Evolutionary conservation across 106 monocot genomes (phyloP).

Genomic region (Triglochin maritima): DNA sequence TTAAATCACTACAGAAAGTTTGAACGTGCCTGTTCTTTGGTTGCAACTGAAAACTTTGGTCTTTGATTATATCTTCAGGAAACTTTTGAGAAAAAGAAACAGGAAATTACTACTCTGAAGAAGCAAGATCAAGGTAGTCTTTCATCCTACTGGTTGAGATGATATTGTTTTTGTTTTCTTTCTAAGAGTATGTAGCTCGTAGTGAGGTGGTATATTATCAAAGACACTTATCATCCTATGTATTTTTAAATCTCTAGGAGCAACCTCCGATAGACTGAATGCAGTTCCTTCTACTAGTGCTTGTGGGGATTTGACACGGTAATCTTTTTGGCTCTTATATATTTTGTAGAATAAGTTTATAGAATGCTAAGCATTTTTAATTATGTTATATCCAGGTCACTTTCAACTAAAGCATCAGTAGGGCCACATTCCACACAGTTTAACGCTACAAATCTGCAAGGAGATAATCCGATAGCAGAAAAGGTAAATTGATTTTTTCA

Average conservation of each 20-base stretch:
- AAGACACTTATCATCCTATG: too few species aligned
- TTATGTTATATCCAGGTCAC: slow-evolving; percentile 11
- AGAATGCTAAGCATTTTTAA: too few species aligned
- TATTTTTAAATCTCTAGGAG: too few species aligned
- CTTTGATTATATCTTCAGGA: slow-evolving; percentile 7
- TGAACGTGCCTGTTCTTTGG: neutral
- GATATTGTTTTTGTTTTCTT: too few species aligned
- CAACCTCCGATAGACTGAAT: neutral
- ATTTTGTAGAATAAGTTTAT: too few species aligned
- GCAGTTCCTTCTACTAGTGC: neutral
- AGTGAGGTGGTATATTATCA: too few species aligned
- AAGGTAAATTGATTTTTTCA: slow-evolving; percentile 10
- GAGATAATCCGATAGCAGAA: slow-evolving; percentile 7
- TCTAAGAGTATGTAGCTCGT: too few species aligned
- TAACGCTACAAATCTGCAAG: neutral
- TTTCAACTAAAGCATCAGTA: slow-evolving; percentile 10
- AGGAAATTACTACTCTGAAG: slow-evolving; percentile 13
- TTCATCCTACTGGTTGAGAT: too few species aligned
- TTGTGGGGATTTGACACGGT: neutral
- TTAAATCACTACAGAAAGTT: neutral
- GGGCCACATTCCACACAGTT: slow-evolving; percentile 1
- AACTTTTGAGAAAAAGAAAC: neutral
- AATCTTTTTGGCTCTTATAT: neutral
- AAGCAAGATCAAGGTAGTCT: neutral
- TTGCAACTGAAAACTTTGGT: neutral